These are phyloP conservation scores for Hsuehochloa calcarea DNA, from an alignment of 176 grass and related monocot genomes.

Conservation along the genomic window DNA sequence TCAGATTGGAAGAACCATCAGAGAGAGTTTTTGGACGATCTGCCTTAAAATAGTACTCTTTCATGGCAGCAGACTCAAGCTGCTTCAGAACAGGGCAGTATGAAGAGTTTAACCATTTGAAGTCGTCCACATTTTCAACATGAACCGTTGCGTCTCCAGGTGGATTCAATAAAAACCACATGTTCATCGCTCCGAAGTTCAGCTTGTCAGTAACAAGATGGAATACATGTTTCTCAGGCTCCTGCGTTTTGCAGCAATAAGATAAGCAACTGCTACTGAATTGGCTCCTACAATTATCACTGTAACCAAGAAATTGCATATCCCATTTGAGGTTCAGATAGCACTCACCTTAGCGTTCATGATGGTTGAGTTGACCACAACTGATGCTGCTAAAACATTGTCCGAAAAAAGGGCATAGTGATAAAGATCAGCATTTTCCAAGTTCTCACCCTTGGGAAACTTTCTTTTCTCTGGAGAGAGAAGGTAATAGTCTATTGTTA, in stretches of 20 bases:
- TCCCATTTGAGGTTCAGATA: slow-evolving; percentile 4
- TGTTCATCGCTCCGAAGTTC: slow-evolving; percentile 46
- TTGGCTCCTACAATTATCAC: neutral
- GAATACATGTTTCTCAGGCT: slow-evolving; percentile 49
- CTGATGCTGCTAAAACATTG: slow-evolving; percentile 49
- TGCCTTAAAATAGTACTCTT: slow-evolving; percentile 43
- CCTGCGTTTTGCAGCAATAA: slow-evolving; percentile 9
- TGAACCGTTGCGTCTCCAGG: slow-evolving; percentile 37
- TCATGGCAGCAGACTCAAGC: slow-evolving; percentile 45
- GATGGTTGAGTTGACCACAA: slow-evolving; percentile 43
- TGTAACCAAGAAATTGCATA: neutral
- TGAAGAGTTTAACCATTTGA: slow-evolving; percentile 49
- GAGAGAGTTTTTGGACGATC: slow-evolving; percentile 35
- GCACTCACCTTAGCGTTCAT: slow-evolving; percentile 38
- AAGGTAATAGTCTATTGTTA: slow-evolving; percentile 42
- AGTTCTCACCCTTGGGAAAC: slow-evolving; percentile 43
- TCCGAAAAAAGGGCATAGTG: slow-evolving; percentile 48
- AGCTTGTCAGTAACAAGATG: slow-evolving; percentile 46
- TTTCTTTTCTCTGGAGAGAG: slow-evolving; percentile 43
- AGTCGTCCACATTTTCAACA: slow-evolving; percentile 47
- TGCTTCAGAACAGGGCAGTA: slow-evolving; percentile 44
- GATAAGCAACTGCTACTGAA: neutral
- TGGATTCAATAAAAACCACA: slow-evolving; percentile 54
- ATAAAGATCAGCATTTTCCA: slow-evolving; percentile 43
- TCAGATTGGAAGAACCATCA: slow-evolving; percentile 38